Base-by-base conservation (phyloP, 2,329 filamentous ascomycete species). In the Alternaria gansuensis region DNA sequence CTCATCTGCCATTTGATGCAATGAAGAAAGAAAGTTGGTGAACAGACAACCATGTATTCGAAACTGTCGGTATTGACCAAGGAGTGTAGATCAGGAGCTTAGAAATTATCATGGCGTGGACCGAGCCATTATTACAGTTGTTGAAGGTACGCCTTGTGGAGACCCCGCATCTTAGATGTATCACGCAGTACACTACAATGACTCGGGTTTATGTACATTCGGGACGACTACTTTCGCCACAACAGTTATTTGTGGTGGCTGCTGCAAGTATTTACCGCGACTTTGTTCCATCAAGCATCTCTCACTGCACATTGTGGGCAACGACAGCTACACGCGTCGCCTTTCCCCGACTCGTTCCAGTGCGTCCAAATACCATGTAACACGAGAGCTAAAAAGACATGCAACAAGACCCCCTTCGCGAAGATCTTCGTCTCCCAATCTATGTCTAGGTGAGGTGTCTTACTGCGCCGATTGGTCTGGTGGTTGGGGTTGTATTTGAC, bases 131-230 rank as follows among this genome's bases (percentile, higher is more conserved):
- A 33, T 28, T 39, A 9, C 1, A 8, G 29, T 33, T 46, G 54
- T 9, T 24, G 23, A 4, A 21, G 17, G 43, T 17, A 37, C 41
- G 29, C 39, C 24, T 49, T 57, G 55, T 57, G 55, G 55, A 45
- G 50, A 57, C 55, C 55, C 55, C 55, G 36, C 55, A 54, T 44
- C 36, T 57, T 31, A 33, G 29, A 51, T n/a, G 14, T 21, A 31
- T 36, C 10, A 31, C 33, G 24, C 26, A 26, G 21, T 13, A 13
- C n/a, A 23, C 31, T 3, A 40, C 11, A 23, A 9, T 39, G 17
- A 6, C 3, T 3, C 13, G 31, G 23, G 8, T 7, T 5, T 23
- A 7, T 48, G 1, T 26, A 8, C 14, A 7, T 24, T 13, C 11
- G 17, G 5, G 14, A 24, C 37, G 14, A 1, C 21, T 40, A 31